Evolutionary conservation across 305 asterid species (phyloP).

Genomic region (Fraxinus nigra): DNA sequence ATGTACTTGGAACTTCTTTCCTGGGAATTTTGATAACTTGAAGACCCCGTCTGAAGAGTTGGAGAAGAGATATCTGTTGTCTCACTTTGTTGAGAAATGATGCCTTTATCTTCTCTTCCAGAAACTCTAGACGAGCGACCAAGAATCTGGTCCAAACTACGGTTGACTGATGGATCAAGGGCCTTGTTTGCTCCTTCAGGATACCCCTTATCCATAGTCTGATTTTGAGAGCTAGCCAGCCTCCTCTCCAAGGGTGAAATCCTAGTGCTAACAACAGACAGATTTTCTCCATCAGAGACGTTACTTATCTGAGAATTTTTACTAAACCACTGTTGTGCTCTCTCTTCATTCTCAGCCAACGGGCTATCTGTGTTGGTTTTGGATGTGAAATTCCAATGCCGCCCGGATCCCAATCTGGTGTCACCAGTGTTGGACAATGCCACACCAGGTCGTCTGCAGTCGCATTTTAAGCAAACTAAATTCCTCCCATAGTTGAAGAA

Average conservation of each 20-base stretch:
- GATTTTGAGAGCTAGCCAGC: slow-evolving; percentile 23
- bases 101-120: not conserved
- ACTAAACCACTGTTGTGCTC: slow-evolving; percentile 35
- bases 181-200: slow-evolving; percentile 16
- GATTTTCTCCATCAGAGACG: slow-evolving; percentile 36
- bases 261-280: slow-evolving; percentile 33
- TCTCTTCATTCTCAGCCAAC: slow-evolving; percentile 38
- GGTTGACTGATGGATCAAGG: slow-evolving; percentile 24
- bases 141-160: slow-evolving; percentile 32
- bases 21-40: slow-evolving; percentile 17
- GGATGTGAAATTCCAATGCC: slow-evolving; percentile 16
- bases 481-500: slow-evolving; percentile 82
- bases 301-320: slow-evolving; percentile 31
- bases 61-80: slow-evolving; percentile 26
- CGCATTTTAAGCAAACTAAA: slow-evolving; percentile 73
- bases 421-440: slow-evolving; percentile 30
- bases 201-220: slow-evolving; percentile 16
- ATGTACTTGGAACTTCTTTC: slow-evolving; percentile 25
- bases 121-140: slow-evolving; percentile 19
- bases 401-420: slow-evolving; percentile 34
- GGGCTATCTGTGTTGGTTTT: slow-evolving; percentile 25
- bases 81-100: slow-evolving; percentile 19
- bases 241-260: slow-evolving; percentile 38
- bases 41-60: slow-evolving; percentile 18
- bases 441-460: slow-evolving; percentile 57